Percentiles rank a stretch among this genome's conserved stretches.
phyloP scores from a whole-genome alignment of 768 basidiomycete genomes.

The Boletus bicolor region DNA sequence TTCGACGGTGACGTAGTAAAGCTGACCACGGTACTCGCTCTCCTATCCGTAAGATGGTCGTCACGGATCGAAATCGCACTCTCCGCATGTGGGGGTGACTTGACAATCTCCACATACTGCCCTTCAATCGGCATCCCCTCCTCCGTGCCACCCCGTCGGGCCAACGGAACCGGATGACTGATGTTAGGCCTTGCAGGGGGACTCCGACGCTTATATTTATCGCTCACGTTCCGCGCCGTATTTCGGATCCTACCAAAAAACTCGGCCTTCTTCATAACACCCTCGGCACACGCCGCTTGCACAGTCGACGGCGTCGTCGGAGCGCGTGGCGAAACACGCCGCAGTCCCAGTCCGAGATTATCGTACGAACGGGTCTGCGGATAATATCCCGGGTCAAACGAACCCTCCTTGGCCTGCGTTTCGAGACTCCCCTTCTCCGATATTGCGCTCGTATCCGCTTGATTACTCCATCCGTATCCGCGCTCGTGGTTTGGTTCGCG shows the following conservation, averaged over 20 bases:
- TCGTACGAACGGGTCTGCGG: slow-evolving; percentile 18
- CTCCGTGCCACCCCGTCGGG: slow-evolving; percentile 16
- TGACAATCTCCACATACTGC: slow-evolving; percentile 33
- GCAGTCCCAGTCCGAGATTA: slow-evolving; percentile 44
- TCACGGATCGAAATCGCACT: slow-evolving; percentile 43
- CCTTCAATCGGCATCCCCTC: slow-evolving; percentile 29
- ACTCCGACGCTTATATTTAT: slow-evolving; percentile 45
- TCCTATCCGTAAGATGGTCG: slow-evolving; percentile 25
- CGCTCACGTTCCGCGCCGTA: slow-evolving; percentile 67
- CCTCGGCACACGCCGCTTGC: slow-evolving; percentile 38
- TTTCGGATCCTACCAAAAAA: slow-evolving; percentile 62
- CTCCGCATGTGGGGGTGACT: slow-evolving; percentile 14
- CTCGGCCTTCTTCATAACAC: slow-evolving; percentile 66
- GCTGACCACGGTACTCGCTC: slow-evolving; percentile 44
- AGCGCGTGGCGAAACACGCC: slow-evolving; percentile 45
- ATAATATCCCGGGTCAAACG: slow-evolving; percentile 17
- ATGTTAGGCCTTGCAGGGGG: slow-evolving; percentile 48
- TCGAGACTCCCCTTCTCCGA: slow-evolving; percentile 36
- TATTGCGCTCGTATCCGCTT: slow-evolving; percentile 24
- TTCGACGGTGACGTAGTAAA: slow-evolving; percentile 56
- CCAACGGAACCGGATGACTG: slow-evolving; percentile 52
- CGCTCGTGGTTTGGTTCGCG: slow-evolving; percentile 12
- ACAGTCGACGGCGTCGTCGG: slow-evolving; percentile 38
- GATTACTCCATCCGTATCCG: slow-evolving; percentile 33
- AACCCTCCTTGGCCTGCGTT: slow-evolving; percentile 17